Conservation (phyloP, 2,329 filamentous ascomycete genomes). For the Fusarium decemcellulare region DNA sequence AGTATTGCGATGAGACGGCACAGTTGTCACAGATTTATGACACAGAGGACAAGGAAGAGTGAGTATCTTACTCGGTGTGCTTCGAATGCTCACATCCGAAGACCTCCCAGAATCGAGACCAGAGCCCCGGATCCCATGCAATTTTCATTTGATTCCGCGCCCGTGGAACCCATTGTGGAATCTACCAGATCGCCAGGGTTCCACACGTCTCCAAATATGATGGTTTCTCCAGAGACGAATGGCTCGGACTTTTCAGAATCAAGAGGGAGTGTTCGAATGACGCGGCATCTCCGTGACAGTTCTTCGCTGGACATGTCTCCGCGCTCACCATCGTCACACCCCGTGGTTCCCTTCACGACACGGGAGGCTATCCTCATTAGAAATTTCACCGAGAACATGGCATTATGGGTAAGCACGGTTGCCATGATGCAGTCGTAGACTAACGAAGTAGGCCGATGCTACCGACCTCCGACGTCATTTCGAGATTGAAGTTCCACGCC, state of each 20-base stretch:
- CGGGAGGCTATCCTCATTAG: neutral
- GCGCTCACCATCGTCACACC: neutral
- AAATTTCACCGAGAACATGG: conserved; percentile 3
- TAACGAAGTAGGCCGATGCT: conserved; percentile 8
- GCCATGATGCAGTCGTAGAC: too few species aligned
- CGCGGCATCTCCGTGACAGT: neutral
- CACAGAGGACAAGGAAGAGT: neutral
- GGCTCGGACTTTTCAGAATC: conserved; percentile 2
- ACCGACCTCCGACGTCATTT: conserved; percentile 35
- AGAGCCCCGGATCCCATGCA: neutral
- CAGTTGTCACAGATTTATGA: conserved; percentile 1
- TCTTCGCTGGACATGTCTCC: conserved; percentile 2
- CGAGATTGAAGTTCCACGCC: conserved; percentile 33
- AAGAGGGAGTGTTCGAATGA: neutral
- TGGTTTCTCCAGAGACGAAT: neutral
- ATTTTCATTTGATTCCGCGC: neutral
- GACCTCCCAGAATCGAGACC: neutral
- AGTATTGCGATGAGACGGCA: conserved; percentile 1
- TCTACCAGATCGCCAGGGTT: neutral
- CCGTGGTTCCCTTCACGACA: neutral
- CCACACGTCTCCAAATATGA: neutral
- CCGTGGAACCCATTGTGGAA: neutral
- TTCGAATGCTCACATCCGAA: neutral
- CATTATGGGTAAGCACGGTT: neutral
- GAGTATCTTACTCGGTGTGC: neutral